Evolutionary conservation across 306 rosid genomes (phyloP).

Genomic region (Cercis canadensis): DNA sequence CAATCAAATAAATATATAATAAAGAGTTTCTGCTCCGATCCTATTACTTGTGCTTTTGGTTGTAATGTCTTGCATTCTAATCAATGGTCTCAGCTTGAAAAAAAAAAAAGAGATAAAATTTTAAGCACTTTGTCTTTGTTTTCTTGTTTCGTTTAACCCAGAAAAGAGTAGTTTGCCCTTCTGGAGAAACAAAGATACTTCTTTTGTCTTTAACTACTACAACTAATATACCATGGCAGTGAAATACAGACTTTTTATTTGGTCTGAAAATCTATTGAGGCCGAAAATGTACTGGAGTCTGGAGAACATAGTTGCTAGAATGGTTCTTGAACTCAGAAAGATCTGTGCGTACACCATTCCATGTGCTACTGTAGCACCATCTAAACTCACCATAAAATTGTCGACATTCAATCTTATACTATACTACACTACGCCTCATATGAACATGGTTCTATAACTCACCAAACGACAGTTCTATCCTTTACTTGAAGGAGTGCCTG

Average conservation of each 20-base stretch:
- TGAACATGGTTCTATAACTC: no score
- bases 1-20: slow-evolving; percentile 15
- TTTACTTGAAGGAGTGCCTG: neutral
- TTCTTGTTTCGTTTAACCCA: slow-evolving; percentile 3
- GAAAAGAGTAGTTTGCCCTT: no score
- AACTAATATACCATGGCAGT: neutral
- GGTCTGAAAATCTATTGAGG: slow-evolving; percentile 3
- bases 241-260: slow-evolving; percentile 4
- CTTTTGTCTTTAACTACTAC: neutral
- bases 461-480: no score
- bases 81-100: slow-evolving; percentile 21
- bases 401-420: no score
- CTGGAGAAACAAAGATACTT: neutral
- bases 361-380: no score
- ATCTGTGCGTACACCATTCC: no score
- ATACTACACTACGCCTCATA: no score
- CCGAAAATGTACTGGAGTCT: slow-evolving; percentile 2
- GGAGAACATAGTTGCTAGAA: neutral
- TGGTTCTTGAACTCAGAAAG: no score
- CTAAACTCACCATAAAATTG: no score
- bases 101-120: slow-evolving; percentile 15
- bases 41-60: neutral
- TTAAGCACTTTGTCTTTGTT: slow-evolving; percentile 12
- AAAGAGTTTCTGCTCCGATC: neutral
- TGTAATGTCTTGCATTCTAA: slow-evolving; percentile 6